These are phyloP conservation scores for Halophytophthora batemanensis DNA, from an alignment of 352 stramenopile genomes.

Conservation along the genomic window DNA sequence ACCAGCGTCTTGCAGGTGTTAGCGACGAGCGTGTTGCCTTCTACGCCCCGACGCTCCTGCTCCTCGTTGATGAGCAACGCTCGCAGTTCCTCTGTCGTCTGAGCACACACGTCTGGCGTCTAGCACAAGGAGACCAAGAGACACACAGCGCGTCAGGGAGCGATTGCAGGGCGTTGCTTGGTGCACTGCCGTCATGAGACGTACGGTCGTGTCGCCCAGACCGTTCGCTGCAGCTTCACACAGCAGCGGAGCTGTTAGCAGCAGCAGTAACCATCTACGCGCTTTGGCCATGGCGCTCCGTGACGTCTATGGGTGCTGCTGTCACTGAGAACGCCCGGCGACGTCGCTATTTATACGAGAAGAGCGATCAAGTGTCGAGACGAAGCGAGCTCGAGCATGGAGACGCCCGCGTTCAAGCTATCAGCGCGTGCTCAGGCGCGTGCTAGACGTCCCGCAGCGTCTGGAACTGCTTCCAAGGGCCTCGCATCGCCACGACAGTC, in stretches of 20 bases:
- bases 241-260: not conserved
- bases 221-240: slow-evolving; percentile 1
- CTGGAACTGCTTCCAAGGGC: slow-evolving; percentile 12
- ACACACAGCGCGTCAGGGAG: no score
- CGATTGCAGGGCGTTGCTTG: no score
- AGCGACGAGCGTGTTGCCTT: slow-evolving; percentile 40
- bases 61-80: slow-evolving; percentile 52
- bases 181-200: not conserved
- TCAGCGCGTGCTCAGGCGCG: slow-evolving; percentile 21
- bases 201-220: slow-evolving; percentile 30
- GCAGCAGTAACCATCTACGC: no score
- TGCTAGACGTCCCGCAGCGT: slow-evolving; percentile 3
- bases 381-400: slow-evolving; percentile 3
- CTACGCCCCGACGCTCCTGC: slow-evolving; percentile 57
- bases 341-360: slow-evolving; percentile 16
- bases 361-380: not conserved
- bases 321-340: not conserved
- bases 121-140: not conserved
- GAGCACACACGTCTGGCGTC: slow-evolving; percentile 31
- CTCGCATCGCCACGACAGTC: slow-evolving; percentile 1
- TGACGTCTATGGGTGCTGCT: not conserved
- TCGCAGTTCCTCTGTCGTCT: slow-evolving; percentile 46
- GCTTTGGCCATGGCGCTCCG: no score
- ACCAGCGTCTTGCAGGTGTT: slow-evolving; percentile 68
- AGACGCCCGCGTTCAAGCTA: slow-evolving; percentile 27